Evolutionary conservation across 208 protist genomes (phyloP).

Genomic region (Borovskyia barvae): DNA sequence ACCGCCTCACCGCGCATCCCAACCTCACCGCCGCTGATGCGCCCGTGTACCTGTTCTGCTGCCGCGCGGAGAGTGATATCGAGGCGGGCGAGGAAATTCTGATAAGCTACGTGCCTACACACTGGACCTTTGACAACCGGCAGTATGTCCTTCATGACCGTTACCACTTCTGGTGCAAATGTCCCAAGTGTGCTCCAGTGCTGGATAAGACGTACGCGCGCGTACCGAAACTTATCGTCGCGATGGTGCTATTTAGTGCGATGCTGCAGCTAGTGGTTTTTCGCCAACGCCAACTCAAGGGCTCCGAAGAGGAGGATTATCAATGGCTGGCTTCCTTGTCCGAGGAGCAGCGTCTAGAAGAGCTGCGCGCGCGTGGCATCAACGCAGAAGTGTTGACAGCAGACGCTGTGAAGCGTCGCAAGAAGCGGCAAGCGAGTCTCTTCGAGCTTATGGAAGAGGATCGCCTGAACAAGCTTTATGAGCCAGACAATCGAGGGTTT

Average conservation of each 20-base stretch:
- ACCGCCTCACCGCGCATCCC: slow-evolving; percentile 13
- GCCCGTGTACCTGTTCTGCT: slow-evolving; percentile 85
- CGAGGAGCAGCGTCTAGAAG: slow-evolving; percentile 42
- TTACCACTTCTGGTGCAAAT: slow-evolving; percentile 90
- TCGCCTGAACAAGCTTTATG: slow-evolving; percentile 29
- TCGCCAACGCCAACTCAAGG: slow-evolving; percentile 42
- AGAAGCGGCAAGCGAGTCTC: slow-evolving; percentile 31
- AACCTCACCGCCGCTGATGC: slow-evolving; percentile 47
- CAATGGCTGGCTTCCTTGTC: slow-evolving; percentile 26
- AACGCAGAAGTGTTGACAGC: slow-evolving; percentile 26
- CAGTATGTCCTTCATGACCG: slow-evolving; percentile 91
- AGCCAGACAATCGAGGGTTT: slow-evolving; percentile 24
- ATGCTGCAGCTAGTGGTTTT: slow-evolving; percentile 66
- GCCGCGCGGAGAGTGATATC: slow-evolving; percentile 74
- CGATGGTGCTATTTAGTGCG: slow-evolving; percentile 49
- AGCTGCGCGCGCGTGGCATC: slow-evolving; percentile 43
- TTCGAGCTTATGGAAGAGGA: slow-evolving; percentile 63
- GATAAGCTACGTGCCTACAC: slow-evolving; percentile 82
- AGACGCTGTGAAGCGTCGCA: slow-evolving; percentile 27
- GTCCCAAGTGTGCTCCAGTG: slow-evolving; percentile 72
- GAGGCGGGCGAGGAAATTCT: slow-evolving; percentile 67
- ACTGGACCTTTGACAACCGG: slow-evolving; percentile 85
- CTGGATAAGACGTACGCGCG: slow-evolving; percentile 64
- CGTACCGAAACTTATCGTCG: slow-evolving; percentile 45
- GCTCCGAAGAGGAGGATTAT: slow-evolving; percentile 36